A percentile compares a stretch with the other conserved stretches of the same genome.
Evolutionary conservation across 1,139 yeast species (phyloP).

Genomic region (Blastobotrys arbuscula): DNA sequence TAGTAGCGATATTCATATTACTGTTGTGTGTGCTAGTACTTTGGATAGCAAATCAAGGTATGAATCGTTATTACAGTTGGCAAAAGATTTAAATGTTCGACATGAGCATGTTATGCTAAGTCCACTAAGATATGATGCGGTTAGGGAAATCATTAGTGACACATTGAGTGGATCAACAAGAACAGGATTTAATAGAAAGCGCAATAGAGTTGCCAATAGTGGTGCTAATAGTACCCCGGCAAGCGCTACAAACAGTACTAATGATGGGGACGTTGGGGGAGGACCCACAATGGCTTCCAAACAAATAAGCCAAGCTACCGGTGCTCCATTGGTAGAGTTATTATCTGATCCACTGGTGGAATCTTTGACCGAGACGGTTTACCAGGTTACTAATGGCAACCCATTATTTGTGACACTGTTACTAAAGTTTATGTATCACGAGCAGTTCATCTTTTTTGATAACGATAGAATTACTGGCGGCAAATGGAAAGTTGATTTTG

Average conservation of each 20-base stretch:
- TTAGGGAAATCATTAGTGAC: constrained; percentile 25
- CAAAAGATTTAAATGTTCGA: constrained; percentile 27
- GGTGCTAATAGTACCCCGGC: neutral
- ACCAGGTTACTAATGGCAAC: constrained; percentile 30
- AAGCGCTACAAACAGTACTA: neutral
- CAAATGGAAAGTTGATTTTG: constrained; percentile 29
- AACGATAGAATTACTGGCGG: constrained; percentile 20
- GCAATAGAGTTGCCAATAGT: constrained; percentile 12
- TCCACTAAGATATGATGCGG: constrained; percentile 26
- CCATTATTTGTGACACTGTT: constrained; percentile 27
- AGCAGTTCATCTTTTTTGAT: constrained; percentile 24
- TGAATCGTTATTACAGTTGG: constrained; percentile 19
- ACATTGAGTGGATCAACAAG: constrained; percentile 22
- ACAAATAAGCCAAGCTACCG: constrained; percentile 11
- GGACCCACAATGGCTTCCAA: too few relatives aligned
- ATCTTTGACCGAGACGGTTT: constrained; percentile 26
- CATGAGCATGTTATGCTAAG: constrained; percentile 25
- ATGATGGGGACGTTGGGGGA: neutral
- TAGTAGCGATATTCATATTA: constrained; percentile 25
- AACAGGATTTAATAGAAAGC: constrained; percentile 2
- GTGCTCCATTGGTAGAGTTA: constrained; percentile 6
- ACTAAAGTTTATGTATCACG: constrained; percentile 23
- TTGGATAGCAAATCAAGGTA: constrained; percentile 21
- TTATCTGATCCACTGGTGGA: constrained; percentile 26
- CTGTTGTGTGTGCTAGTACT: constrained; percentile 28